phyloP scores from a whole-genome alignment of 441 rosid species.

The Erodium texanum region DNA sequence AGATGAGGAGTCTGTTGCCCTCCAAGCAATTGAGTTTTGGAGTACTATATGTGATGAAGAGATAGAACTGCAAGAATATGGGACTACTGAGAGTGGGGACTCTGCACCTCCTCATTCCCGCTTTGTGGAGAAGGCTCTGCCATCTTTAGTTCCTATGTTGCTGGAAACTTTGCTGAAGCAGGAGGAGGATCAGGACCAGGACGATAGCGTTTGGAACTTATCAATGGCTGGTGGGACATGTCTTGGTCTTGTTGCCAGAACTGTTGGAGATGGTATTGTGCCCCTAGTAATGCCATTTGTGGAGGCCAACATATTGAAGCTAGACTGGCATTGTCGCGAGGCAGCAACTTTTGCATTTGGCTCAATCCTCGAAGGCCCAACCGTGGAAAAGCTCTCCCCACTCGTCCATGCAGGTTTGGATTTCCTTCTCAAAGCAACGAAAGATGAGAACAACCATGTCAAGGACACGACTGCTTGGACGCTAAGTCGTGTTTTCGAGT shows the following conservation, averaged over 20 bases:
- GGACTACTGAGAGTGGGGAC: slow-evolving; percentile 44
- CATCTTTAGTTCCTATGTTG: slow-evolving; percentile 48
- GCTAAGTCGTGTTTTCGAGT: slow-evolving; percentile 36
- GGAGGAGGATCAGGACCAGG: slow-evolving; percentile 49
- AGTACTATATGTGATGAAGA: slow-evolving; percentile 82
- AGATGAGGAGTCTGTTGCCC: slow-evolving; percentile 47
- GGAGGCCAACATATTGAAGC: slow-evolving; percentile 41
- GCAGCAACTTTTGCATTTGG: slow-evolving; percentile 75
- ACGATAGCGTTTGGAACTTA: slow-evolving; percentile 48
- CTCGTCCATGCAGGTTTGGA: slow-evolving; percentile 36
- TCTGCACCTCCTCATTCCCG: slow-evolving; percentile 63
- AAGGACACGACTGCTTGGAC: slow-evolving; percentile 77
- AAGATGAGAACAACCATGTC: slow-evolving; percentile 64
- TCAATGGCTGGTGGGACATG: slow-evolving; percentile 88
- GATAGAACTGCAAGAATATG: slow-evolving; percentile 71
- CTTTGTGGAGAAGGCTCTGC: slow-evolving; percentile 49
- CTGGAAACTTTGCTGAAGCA: slow-evolving; percentile 51
- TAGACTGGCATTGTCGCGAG: slow-evolving; percentile 52
- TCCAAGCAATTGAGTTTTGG: slow-evolving; percentile 55
- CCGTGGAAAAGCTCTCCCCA: slow-evolving; percentile 35
- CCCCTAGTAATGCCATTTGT: slow-evolving; percentile 46
- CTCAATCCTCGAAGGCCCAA: slow-evolving; percentile 50
- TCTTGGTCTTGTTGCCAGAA: slow-evolving; percentile 47
- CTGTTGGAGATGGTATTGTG: slow-evolving; percentile 46
- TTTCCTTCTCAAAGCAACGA: slow-evolving; percentile 42